Conservation (phyloP, 148 eudicot species). For the Vaccinium myrtillus region DNA sequence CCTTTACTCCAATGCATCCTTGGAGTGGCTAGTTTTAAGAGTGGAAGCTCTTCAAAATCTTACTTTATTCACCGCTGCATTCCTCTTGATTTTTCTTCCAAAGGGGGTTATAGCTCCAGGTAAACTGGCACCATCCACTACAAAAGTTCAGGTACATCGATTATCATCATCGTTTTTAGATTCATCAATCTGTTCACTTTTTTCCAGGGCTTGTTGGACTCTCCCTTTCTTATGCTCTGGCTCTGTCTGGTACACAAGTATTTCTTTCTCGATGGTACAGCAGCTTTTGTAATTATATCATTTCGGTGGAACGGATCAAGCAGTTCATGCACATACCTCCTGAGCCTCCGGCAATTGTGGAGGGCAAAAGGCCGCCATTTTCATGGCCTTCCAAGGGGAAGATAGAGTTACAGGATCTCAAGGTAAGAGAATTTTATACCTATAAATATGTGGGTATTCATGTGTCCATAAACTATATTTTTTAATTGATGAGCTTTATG, state of each 20-base stretch:
- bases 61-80: slow-evolving; percentile 53
- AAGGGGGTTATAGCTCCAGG: slow-evolving; percentile 59
- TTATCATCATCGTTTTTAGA: not conserved
- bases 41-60: slow-evolving; percentile 69
- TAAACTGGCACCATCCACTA: slow-evolving; percentile 6
- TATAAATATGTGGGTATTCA: not conserved
- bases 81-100: slow-evolving; percentile 50
- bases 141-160: not conserved
- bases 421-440: slow-evolving; percentile 28
- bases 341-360: slow-evolving; percentile 50
- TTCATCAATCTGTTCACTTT: not conserved
- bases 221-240: slow-evolving; percentile 72
- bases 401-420: slow-evolving; percentile 46
- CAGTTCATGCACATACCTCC: slow-evolving; percentile 71
- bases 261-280: slow-evolving; percentile 56
- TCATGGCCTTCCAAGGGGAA: slow-evolving; percentile 61
- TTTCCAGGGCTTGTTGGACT: slow-evolving; percentile 71
- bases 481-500: not conserved
- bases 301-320: slow-evolving; percentile 69
- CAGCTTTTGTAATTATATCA: slow-evolving; percentile 53
- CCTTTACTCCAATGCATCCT: slow-evolving; percentile 47
- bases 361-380: slow-evolving; percentile 42
- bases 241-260: slow-evolving; percentile 46
- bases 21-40: slow-evolving; percentile 64
- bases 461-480: not conserved